Base-by-base conservation (phyloP, 2,329 filamentous ascomycete species). In the Colletotrichum eleusines region DNA sequence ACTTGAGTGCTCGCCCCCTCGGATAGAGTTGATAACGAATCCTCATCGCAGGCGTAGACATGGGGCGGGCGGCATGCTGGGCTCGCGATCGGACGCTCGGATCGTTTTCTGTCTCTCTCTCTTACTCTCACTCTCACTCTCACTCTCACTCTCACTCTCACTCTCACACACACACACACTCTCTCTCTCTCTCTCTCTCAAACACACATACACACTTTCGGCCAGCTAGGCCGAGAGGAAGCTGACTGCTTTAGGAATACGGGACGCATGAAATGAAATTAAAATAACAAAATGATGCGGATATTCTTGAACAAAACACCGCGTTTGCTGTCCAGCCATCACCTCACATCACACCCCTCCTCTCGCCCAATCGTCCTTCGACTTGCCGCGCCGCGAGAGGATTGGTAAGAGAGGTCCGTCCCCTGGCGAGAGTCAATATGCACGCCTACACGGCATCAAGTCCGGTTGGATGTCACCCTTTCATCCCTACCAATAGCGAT, bases 361-460 rank as follows among this genome's bases (percentile, higher is more conserved):
- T 12, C 18, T 6, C 35, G 38, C 38, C 8, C 44, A 44, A 40
- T 48, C 48, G 48, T 35, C 26, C 28, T 55, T 38, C 35, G 38
- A 59, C 28, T 16, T 64, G 31, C 26, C 33, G 38, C 35, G 48
- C 46, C 12, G 31, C 33, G 46, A 50, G 63, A 50, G 31, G 55
- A 20, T 16, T 33, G 54, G 54, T 31, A n/a, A n/a, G 53, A 40
- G 67, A 69, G 55, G 55, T n/a, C 67, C 48, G 38, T 53, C 31
- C 42, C 33, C 51, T 16, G 23, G 23, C 55, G n/a, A 59, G 48
- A 40, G 53, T 8, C 26, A 48, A 26, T n/a, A 54, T 44, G 67
- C 55, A 70, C 38, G 44, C 61, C 48, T 55, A 33, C 48, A 61
- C 67, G 67, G 46, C 40, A 55, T 55, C 20, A 26, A 14, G 42